A percentile compares a stretch with the other conserved stretches of the same genome.
Evolutionary conservation across 2,329 filamentous ascomycete species (phyloP).

Genomic region (Sporothrix globosa): DNA sequence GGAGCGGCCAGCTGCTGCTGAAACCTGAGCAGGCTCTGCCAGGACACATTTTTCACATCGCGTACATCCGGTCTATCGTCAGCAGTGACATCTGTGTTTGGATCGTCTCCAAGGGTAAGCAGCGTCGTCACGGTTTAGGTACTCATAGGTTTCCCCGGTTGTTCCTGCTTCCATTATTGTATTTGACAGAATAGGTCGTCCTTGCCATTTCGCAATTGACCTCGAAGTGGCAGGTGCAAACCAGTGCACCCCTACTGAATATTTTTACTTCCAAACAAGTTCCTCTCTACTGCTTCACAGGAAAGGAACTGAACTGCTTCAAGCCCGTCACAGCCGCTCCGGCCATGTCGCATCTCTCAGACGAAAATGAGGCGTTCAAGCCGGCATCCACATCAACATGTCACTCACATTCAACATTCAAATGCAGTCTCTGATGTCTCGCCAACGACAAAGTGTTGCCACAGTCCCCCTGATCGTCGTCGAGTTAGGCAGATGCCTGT

Average conservation of each 20-base stretch:
- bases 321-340: not conserved
- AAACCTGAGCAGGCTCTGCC: too few relatives aligned
- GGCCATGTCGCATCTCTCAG: not conserved
- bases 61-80: too few relatives aligned
- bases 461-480: not conserved
- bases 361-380: constrained; percentile 5
- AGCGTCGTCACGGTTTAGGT: not conserved
- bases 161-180: not conserved
- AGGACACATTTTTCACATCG: too few relatives aligned
- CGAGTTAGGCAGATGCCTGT: constrained; percentile 7
- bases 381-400: not conserved
- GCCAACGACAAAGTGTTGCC: not conserved
- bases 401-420: not conserved
- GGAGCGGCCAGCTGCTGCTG: too few relatives aligned
- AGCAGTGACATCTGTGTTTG: not conserved
- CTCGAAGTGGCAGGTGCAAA: not conserved
- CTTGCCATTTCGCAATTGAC: not conserved
- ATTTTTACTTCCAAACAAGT: not conserved
- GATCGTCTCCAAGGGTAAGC: not conserved
- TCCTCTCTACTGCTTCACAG: not conserved
- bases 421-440: not conserved
- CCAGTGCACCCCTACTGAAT: not conserved
- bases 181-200: not conserved
- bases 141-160: not conserved
- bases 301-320: not conserved